phyloP scores from a whole-genome alignment of 441 rosid genomes.

The Geranium incanum region DNA sequence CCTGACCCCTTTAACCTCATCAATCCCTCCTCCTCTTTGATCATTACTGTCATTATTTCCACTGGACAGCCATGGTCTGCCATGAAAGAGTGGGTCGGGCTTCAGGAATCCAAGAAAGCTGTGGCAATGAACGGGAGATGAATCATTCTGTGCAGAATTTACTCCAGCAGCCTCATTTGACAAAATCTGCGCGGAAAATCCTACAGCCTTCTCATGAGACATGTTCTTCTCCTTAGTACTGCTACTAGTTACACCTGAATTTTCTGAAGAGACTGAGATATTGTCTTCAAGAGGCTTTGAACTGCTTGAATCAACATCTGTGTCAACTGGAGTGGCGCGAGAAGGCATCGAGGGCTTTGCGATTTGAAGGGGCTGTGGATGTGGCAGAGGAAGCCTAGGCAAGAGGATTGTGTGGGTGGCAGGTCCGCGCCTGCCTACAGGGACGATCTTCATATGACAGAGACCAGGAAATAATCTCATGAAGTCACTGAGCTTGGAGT shows the following conservation, averaged over 20 bases:
- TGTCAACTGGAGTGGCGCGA: not conserved
- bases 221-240: conserved; percentile 10
- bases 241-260: conserved; percentile 21
- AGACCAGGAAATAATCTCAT: conserved; percentile 48
- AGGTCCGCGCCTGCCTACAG: conserved; percentile 32
- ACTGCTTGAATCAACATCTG: conserved; percentile 20
- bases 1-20: conserved; percentile 15
- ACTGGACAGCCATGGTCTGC: conserved; percentile 18
- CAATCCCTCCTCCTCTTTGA: conserved; percentile 13
- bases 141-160: conserved; percentile 7
- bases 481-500: conserved; percentile 66
- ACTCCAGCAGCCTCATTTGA: not conserved
- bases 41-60: not conserved
- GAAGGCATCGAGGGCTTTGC: conserved; percentile 11
- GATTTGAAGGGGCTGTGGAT: conserved; percentile 21
- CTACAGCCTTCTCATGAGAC: conserved; percentile 8
- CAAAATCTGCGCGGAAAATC: too few relatives aligned
- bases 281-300: conserved; percentile 23
- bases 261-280: conserved; percentile 20
- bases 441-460: conserved; percentile 40
- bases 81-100: conserved; percentile 25
- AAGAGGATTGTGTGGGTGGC: conserved; percentile 67
- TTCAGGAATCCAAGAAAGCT: conserved; percentile 25
- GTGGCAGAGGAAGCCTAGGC: conserved; percentile 32
- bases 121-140: conserved; percentile 10